A percentile compares a stretch with the other conserved stretches of the same genome.
These are phyloP conservation scores for Calonectria multiphialidica DNA, from an alignment of 2,329 filamentous ascomycete species.

Conservation along the genomic window DNA sequence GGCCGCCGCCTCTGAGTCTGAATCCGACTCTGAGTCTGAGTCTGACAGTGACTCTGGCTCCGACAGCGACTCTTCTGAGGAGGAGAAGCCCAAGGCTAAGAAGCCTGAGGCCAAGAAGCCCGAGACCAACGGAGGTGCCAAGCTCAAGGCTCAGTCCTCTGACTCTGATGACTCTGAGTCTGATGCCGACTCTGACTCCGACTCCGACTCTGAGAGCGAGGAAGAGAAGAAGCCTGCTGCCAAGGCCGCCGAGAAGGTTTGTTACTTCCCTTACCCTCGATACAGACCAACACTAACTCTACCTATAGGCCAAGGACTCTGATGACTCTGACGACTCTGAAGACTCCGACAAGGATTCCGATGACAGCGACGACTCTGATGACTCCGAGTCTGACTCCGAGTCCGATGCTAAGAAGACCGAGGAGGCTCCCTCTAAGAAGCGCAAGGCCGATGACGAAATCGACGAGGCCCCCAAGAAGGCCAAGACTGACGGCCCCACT, in stretches of 20 bases:
- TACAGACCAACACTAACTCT: slow-evolving; percentile 28
- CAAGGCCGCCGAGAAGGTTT: slow-evolving; percentile 50
- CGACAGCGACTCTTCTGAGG: slow-evolving; percentile 53
- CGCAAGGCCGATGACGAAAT: slow-evolving; percentile 63
- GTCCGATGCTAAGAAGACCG: slow-evolving; percentile 50
- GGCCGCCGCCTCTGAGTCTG: slow-evolving; percentile 40
- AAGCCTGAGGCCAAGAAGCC: slow-evolving; percentile 49
- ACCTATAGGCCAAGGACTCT: slow-evolving; percentile 45
- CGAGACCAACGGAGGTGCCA: slow-evolving; percentile 44
- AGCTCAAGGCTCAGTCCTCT: slow-evolving; percentile 44
- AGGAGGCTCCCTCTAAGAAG: slow-evolving; percentile 59
- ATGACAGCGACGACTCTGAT: slow-evolving; percentile 45
- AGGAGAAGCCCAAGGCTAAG: slow-evolving; percentile 49
- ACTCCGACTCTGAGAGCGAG: slow-evolving; percentile 54
- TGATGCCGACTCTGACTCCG: slow-evolving; percentile 52
- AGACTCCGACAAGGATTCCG: slow-evolving; percentile 51
- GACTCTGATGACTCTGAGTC: slow-evolving; percentile 46
- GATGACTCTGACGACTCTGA: slow-evolving; percentile 48
- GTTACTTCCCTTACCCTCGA: slow-evolving; percentile 18
- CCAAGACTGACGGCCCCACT: slow-evolving; percentile 67
- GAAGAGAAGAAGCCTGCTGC: slow-evolving; percentile 49
- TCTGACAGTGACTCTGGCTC: slow-evolving; percentile 47
- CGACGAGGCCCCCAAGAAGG: slow-evolving; percentile 72
- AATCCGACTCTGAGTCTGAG: slow-evolving; percentile 49
- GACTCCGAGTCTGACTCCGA: slow-evolving; percentile 53